Conservation (phyloP, 2,329 filamentous ascomycete species). For the Falciphora oryzae region DNA sequence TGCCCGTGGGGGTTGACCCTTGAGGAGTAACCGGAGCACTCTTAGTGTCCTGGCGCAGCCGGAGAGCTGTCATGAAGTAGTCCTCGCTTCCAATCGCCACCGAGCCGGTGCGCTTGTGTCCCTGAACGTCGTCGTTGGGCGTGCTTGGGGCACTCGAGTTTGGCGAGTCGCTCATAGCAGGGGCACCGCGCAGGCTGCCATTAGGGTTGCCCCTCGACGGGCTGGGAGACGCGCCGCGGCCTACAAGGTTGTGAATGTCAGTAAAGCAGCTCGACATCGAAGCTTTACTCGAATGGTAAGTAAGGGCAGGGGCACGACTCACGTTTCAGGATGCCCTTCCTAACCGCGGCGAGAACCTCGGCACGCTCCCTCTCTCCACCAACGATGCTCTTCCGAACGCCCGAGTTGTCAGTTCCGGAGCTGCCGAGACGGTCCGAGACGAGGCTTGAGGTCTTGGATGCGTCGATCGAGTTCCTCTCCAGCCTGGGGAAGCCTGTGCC, state of each 20-base stretch:
- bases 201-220: conserved; percentile 54
- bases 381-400: conserved; percentile 77
- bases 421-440: conserved; percentile 47
- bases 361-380: conserved; percentile 86
- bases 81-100: conserved; percentile 77
- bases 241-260: conserved; percentile 31
- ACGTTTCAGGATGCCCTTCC: conserved; percentile 95
- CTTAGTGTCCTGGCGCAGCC: conserved; percentile 69
- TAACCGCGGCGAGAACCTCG: conserved; percentile 85
- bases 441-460: conserved; percentile 40
- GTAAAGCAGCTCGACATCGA: neutral
- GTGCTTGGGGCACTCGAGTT: conserved; percentile 84
- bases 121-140: conserved; percentile 68
- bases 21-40: conserved; percentile 76
- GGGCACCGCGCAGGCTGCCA: conserved; percentile 55
- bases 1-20: conserved; percentile 28
- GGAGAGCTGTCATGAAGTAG: conserved; percentile 77
- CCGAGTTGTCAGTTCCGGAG: conserved; percentile 54
- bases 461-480: conserved; percentile 76
- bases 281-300: conserved; percentile 11
- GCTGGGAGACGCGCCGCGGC: conserved; percentile 60
- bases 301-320: conserved; percentile 27
- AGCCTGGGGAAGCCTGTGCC: conserved; percentile 79
- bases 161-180: conserved; percentile 68
- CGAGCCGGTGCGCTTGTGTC: conserved; percentile 61